Evolutionary conservation across 306 rosid genomes (phyloP).

Genomic region (Pterocarpus macrocarpus): DNA sequence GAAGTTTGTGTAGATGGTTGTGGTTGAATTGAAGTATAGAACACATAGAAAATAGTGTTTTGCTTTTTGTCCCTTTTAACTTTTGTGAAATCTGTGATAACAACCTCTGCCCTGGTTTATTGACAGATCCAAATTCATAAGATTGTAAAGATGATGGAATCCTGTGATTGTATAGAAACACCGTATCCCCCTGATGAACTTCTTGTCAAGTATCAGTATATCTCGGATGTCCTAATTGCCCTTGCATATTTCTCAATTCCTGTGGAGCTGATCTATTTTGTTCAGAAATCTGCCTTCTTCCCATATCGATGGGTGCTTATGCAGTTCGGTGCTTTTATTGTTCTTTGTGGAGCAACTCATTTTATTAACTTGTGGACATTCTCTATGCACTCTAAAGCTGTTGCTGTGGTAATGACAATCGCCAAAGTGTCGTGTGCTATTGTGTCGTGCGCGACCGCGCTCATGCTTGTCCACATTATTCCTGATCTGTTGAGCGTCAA

Average conservation of each 20-base stretch:
- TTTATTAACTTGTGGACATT: constrained; percentile 93
- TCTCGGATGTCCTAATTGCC: constrained; percentile 84
- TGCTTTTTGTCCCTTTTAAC: not conserved
- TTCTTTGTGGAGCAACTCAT: constrained; percentile 96
- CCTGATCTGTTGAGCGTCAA: constrained; percentile 91
- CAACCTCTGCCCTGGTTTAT: constrained; percentile 11
- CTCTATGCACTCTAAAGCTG: constrained; percentile 77
- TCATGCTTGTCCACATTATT: constrained; percentile 95
- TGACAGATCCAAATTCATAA: constrained; percentile 55
- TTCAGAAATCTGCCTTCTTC: constrained; percentile 86
- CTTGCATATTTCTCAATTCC: constrained; percentile 97
- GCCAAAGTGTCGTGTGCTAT: constrained; percentile 84
- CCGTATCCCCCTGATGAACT: constrained; percentile 91
- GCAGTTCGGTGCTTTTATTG: constrained; percentile 97
- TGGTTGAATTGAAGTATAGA: not conserved
- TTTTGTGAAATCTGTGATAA: constrained; percentile 17
- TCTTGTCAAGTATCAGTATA: constrained; percentile 91
- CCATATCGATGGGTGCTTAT: constrained; percentile 98
- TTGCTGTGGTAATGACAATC: constrained; percentile 81
- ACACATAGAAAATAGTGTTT: not conserved
- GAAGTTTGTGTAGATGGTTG: not conserved
- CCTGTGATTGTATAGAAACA: constrained; percentile 85
- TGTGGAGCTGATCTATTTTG: constrained; percentile 90
- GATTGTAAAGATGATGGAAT: constrained; percentile 64
- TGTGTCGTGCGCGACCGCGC: constrained; percentile 91